Evolutionary conservation across 768 basidiomycete genomes (phyloP).

Genomic region (Lanmaoa rubissima): DNA sequence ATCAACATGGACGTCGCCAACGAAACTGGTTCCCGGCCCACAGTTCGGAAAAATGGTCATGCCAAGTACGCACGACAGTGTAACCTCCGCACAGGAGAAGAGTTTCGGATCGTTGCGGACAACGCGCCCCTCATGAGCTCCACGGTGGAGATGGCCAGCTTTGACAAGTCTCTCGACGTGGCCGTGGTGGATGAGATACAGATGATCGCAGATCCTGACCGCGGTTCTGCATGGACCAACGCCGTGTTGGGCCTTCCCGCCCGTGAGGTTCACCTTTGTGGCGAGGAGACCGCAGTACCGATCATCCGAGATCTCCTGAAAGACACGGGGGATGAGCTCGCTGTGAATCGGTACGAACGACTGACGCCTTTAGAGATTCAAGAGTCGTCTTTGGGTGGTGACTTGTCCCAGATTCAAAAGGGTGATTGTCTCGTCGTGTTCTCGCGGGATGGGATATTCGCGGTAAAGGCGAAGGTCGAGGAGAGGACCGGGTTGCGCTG

Average conservation of each 20-base stretch:
- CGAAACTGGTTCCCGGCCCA: conserved; percentile 23
- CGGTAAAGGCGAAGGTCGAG: conserved; percentile 72
- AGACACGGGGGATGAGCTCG: conserved; percentile 78
- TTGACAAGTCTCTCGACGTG: conserved; percentile 54
- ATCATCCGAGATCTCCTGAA: conserved; percentile 68
- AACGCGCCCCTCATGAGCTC: conserved; percentile 65
- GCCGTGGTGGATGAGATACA: conserved; percentile 98
- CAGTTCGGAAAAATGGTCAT: conserved; percentile 39
- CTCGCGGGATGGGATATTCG: conserved; percentile 71
- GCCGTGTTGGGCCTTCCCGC: conserved; percentile 79
- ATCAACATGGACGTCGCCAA: conserved; percentile 32
- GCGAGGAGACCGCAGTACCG: conserved; percentile 88
- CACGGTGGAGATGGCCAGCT: conserved; percentile 89
- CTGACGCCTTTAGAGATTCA: conserved; percentile 82
- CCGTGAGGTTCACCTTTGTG: conserved; percentile 88
- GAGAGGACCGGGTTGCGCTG: conserved; percentile 69
- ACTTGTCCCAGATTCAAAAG: conserved; percentile 58
- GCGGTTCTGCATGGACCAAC: conserved; percentile 80
- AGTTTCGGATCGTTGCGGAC: conserved; percentile 65
- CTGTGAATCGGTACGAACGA: conserved; percentile 75
- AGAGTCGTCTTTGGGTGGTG: conserved; percentile 56
- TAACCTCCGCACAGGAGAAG: conserved; percentile 92
- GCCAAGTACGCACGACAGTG: conserved; percentile 58
- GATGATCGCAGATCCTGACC: conserved; percentile 77
- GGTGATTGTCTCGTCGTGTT: conserved; percentile 95